A percentile compares a stretch with the other conserved stretches of the same genome.
These are phyloP conservation scores for Pleurotus tuoliensis DNA, from an alignment of 768 basidiomycete genomes.

Conservation along the genomic window DNA sequence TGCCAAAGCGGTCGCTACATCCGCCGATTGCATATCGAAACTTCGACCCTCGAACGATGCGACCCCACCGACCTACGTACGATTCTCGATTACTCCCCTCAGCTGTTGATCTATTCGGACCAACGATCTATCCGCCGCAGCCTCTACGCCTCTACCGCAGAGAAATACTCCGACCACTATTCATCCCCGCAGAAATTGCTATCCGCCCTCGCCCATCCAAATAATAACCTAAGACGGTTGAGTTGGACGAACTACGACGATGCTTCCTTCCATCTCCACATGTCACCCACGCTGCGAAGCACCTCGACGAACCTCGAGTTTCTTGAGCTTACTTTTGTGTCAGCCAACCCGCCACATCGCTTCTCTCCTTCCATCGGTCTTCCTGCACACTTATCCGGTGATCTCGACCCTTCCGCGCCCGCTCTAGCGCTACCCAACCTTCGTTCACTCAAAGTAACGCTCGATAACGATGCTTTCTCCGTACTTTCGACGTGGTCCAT, in stretches of 20 bases:
- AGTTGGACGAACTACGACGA: constrained; percentile 76
- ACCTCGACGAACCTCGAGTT: constrained; percentile 57
- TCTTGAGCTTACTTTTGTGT: constrained; percentile 62
- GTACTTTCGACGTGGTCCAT: constrained; percentile 66
- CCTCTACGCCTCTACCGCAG: constrained; percentile 24
- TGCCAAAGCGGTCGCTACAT: constrained; percentile 47
- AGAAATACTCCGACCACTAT: constrained; percentile 38
- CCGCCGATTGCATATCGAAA: constrained; percentile 68
- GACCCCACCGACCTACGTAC: constrained; percentile 62
- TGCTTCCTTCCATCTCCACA: constrained; percentile 47
- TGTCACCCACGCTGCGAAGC: constrained; percentile 48
- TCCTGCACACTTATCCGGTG: constrained; percentile 1
- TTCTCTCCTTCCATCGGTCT: constrained; percentile 6
- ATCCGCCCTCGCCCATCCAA: constrained; percentile 51
- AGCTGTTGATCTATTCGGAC: constrained; percentile 59
- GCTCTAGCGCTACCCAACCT: constrained; percentile 57
- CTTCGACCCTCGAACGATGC: constrained; percentile 59
- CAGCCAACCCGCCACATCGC: constrained; percentile 37
- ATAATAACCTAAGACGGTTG: constrained; percentile 50
- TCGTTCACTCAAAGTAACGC: constrained; percentile 63
- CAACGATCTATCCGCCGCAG: constrained; percentile 60
- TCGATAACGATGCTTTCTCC: constrained; percentile 69
- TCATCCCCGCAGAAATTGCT: constrained; percentile 57
- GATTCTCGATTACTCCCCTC: constrained; percentile 62
- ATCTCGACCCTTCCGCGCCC: constrained; percentile 9